Conservation (phyloP, 345 rosid genomes). For the Brassica juncea region DNA sequence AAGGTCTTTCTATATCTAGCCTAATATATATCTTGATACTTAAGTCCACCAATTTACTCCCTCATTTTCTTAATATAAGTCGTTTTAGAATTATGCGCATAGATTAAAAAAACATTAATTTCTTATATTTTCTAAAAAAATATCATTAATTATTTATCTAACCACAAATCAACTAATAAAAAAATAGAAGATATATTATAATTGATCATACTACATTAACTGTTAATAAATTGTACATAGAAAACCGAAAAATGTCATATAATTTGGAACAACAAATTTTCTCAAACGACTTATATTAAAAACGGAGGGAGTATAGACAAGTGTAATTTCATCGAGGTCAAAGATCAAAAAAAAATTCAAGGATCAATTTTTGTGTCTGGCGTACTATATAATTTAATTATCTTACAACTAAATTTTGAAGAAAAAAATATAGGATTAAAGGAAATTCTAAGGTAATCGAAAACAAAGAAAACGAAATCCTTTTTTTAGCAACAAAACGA, state of each 20-base stretch:
- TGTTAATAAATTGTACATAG: no score
- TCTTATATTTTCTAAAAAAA: no score
- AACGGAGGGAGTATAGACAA: neutral
- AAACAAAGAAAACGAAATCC: neutral
- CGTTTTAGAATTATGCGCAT: no score
- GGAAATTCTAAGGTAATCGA: neutral
- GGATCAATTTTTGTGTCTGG: neutral
- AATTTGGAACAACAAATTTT: no score
- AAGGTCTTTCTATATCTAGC: conserved; percentile 3
- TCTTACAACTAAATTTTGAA: neutral
- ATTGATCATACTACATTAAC: no score
- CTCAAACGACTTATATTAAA: no score
- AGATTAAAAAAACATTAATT: no score
- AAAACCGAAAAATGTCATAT: no score
- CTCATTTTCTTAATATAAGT: no score
- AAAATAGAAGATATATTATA: no score
- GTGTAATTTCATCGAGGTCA: neutral
- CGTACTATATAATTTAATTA: neutral
- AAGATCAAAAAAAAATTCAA: neutral
- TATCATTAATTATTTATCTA: no score
- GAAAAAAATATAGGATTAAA: neutral
- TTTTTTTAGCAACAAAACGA: neutral
- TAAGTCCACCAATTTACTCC: conserved; percentile 22
- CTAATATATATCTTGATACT: neutral
- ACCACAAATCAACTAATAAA: no score